phyloP scores from a whole-genome alignment of 441 rosid genomes.

The Gossypium lobatum region DNA sequence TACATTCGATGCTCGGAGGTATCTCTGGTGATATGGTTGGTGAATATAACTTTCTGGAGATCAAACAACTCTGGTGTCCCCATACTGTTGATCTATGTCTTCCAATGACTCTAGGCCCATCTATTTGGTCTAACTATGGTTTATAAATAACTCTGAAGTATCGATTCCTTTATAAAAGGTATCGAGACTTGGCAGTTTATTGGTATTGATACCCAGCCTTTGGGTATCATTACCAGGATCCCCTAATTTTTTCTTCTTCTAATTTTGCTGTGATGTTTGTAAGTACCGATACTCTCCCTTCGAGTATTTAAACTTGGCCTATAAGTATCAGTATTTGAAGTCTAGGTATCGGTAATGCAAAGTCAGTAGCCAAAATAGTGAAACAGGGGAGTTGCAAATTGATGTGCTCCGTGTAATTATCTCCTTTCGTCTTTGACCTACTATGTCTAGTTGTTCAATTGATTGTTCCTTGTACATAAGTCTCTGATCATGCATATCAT shows the following conservation, averaged over 20 bases:
- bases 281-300: not conserved
- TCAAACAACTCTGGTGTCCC: not conserved
- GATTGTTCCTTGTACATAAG: not conserved
- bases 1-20: not conserved
- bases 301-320: not conserved
- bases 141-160: not conserved
- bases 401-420: not conserved
- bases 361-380: not conserved
- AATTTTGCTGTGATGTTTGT: not conserved
- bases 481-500: not conserved
- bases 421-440: not conserved
- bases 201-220: not conserved
- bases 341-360: not conserved
- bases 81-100: not conserved
- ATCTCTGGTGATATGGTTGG: not conserved
- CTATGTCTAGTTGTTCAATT: not conserved
- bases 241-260: not conserved
- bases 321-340: not conserved
- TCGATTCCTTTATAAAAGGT: not conserved
- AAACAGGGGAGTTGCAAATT: not conserved
- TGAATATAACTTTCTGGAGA: not conserved
- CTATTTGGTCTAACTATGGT: not conserved
- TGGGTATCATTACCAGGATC: not conserved
- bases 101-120: not conserved
- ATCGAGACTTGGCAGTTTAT: not conserved